Evolutionary conservation across 305 asterid genomes (phyloP).

Genomic region (Nicotiana rustica): DNA sequence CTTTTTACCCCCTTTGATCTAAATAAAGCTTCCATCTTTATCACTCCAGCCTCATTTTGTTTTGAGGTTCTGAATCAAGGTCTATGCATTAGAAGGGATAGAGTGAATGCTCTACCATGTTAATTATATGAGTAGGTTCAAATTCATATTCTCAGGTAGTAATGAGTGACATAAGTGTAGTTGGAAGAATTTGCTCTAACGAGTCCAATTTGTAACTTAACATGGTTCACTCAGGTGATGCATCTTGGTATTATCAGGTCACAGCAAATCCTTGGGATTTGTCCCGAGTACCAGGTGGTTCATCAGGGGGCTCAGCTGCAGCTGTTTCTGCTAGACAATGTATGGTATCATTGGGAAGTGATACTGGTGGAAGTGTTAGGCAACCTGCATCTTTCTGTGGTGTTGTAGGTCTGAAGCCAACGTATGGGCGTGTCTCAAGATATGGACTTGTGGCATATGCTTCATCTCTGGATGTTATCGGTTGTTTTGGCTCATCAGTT

Average conservation of each 20-base stretch:
- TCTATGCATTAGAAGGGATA: constrained; percentile 14
- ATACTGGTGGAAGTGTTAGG: constrained; percentile 98
- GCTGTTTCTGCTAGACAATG: constrained; percentile 98
- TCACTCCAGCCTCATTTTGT: background rate
- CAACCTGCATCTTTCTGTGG: constrained; percentile 99
- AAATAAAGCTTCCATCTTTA: constrained; percentile 2
- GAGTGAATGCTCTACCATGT: constrained; percentile 40
- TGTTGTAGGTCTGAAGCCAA: constrained; percentile 93
- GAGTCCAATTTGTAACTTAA: constrained; percentile 53
- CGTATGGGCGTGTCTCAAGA: constrained; percentile 97
- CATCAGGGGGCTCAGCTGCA: constrained; percentile 98
- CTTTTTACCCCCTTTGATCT: no score
- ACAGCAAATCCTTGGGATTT: constrained; percentile 99
- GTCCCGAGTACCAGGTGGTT: constrained; percentile 97
- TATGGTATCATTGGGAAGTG: constrained; percentile 93
- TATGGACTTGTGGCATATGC: constrained; percentile 97
- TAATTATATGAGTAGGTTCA: background rate
- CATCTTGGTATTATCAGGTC: constrained; percentile 84
- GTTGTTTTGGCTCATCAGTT: constrained; percentile 96
- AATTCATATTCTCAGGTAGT: background rate
- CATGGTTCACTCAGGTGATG: constrained; percentile 78
- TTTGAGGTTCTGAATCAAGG: constrained; percentile 23
- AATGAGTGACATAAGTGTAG: background rate
- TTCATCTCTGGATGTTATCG: constrained; percentile 93
- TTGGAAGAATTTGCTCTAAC: constrained; percentile 23